Percentiles rank a stretch among this genome's conserved stretches.
phyloP scores from a whole-genome alignment of 192 early-diverging fungal genomes.

The Coemansia sp. region DNA sequence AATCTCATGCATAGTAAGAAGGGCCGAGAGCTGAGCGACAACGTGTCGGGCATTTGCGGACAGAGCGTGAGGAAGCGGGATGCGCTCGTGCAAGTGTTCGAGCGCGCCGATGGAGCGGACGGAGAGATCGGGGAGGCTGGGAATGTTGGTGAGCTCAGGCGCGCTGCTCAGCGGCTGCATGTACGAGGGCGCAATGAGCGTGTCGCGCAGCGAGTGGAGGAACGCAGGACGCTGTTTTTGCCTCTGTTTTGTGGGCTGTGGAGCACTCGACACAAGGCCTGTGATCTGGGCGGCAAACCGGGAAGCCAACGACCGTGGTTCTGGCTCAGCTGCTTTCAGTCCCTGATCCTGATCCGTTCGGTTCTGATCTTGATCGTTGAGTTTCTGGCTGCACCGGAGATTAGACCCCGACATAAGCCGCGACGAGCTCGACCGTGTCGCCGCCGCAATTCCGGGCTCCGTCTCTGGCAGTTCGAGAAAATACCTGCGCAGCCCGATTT shows the following conservation, averaged over 20 bases:
- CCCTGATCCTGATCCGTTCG: too few relatives aligned
- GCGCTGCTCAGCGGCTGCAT: slow-evolving; percentile 23
- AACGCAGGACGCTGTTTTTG: neutral
- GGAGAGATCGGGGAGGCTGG: neutral
- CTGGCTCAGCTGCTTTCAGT: neutral
- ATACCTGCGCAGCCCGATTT: slow-evolving; percentile 46
- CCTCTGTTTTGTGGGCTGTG: too few relatives aligned
- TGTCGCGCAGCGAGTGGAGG: neutral
- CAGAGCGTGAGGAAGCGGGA: slow-evolving; percentile 29
- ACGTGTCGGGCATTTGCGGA: slow-evolving; percentile 10
- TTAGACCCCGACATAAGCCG: slow-evolving; percentile 2
- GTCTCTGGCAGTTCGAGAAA: slow-evolving; percentile 33
- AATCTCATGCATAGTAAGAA: slow-evolving; percentile 41
- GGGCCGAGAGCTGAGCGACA: slow-evolving; percentile 19
- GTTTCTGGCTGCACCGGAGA: too few relatives aligned
- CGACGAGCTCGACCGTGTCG: slow-evolving; percentile 21
- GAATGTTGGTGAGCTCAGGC: neutral
- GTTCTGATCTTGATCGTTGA: neutral
- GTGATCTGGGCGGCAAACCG: slow-evolving; percentile 22
- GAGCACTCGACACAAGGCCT: neutral
- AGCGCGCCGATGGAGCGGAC: slow-evolving; percentile 17
- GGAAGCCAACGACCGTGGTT: slow-evolving; percentile 11
- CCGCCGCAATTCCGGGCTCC: neutral
- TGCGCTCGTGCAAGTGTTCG: slow-evolving; percentile 19
- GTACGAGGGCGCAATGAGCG: slow-evolving; percentile 19